Base-by-base conservation (phyloP, 2,329 filamentous ascomycete genomes). In the Colletotrichum shisoi region DNA sequence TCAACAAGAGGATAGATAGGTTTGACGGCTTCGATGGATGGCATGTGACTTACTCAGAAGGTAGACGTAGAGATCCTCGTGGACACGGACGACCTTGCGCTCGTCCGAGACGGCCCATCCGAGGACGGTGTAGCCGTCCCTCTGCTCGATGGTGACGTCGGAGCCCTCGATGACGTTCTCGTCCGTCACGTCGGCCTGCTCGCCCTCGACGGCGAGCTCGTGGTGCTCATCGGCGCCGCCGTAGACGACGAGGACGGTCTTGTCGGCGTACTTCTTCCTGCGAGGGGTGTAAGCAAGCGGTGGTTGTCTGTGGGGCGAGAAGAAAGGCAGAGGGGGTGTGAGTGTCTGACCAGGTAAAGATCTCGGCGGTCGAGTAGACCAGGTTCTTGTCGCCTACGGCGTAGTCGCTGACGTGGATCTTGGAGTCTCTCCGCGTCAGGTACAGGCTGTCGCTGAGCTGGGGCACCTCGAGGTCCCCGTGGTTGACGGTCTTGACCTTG, bases 311-410 rank as follows among this genome's bases (percentile, higher is more conserved):
- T 5, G 17, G 8, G 34, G 4, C 13, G 8, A 5, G 8, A 31
- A 8, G 6, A 31, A 31, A 31, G 27, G 7, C n/a, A 31, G 27
- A 31, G 7, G 7, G 27, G 0, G 12, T 42, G 44, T 13, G 48
- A 63, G 27, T 0, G 12, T 42, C 48, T 13, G 48, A 63, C 57
- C 86, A 89, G 0, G 86, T 89, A 70, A 87, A 87, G 58, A 91
- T 83, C 72, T 91, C 88, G 0, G 86, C 87, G 4, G 88, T 87
- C 0, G 86, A 89, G 76, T 90, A 91, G 1, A 89, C 76, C n/a
- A 91, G 73, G 5, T 81, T 85, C 13, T 81, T 76, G 24, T 82
- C 81, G 1, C 84, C 86, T 54, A 90, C 76, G 49, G 85, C 80
- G 68, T 90, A 91, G 72, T 91, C 85, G 9, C 83, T 87, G 13